These are phyloP conservation scores for Lentinula aciculospora DNA, from an alignment of 768 basidiomycete genomes.

Conservation along the genomic window DNA sequence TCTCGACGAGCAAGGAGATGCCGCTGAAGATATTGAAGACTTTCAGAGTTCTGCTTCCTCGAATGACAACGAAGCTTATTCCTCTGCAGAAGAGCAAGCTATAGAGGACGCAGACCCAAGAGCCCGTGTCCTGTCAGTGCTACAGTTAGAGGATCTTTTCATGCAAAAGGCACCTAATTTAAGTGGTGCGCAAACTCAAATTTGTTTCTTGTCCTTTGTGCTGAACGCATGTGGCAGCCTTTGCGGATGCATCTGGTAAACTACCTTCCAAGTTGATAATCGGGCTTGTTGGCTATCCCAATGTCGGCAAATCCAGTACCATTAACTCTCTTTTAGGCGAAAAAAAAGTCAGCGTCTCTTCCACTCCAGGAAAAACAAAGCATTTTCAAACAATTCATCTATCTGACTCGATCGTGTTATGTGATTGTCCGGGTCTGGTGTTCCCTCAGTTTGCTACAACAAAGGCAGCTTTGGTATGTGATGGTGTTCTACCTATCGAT, in stretches of 20 bases:
- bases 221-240: slow-evolving; percentile 37
- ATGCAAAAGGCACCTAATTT: slow-evolving; percentile 64
- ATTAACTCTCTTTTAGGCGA: slow-evolving; percentile 95
- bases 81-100: slow-evolving; percentile 49
- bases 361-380: slow-evolving; percentile 97
- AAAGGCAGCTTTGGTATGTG: slow-evolving; percentile 92
- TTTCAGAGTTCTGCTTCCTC: slow-evolving; percentile 18
- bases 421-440: slow-evolving; percentile 97
- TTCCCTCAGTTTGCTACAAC: slow-evolving; percentile 98
- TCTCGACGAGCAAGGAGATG: slow-evolving; percentile 17
- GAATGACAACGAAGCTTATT: slow-evolving; percentile 29
- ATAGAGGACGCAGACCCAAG: slow-evolving; percentile 54
- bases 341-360: slow-evolving; percentile 97
- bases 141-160: slow-evolving; percentile 86
- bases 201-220: neutral
- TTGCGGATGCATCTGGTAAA: slow-evolving; percentile 51
- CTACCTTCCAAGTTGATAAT: slow-evolving; percentile 64
- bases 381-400: slow-evolving; percentile 98
- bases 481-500: slow-evolving; percentile 96
- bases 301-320: slow-evolving; percentile 97
- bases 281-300: slow-evolving; percentile 96
- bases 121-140: slow-evolving; percentile 74
- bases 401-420: slow-evolving; percentile 81
- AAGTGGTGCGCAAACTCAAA: slow-evolving; percentile 39
- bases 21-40: slow-evolving; percentile 23